Base-by-base conservation (phyloP, 768 basidiomycete genomes). In the Russula brevipes region DNA sequence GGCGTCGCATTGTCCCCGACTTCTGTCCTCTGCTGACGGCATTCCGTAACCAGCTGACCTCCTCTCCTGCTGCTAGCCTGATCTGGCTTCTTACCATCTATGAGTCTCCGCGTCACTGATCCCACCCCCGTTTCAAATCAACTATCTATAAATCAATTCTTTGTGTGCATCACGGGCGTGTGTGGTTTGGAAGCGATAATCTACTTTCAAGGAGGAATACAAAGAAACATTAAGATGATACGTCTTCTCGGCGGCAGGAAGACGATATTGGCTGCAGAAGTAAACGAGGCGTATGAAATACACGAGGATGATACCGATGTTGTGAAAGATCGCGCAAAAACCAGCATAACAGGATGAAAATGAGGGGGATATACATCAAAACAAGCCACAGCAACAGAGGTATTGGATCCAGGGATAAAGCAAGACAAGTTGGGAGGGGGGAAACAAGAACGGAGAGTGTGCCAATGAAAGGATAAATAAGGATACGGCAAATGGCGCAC, bases 401-500 rank as follows among this genome's bases (percentile, higher is more conserved):
- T 16, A 46, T 46, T 63, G 54, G 35, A 65, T 66, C 66, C 66
- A 57, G 54, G 50, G 53, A 52, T 52, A 59, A 54, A 66, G 54
- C 65, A 66, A 66, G 63, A 64, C 24, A 24, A 24, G 24, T 24
- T 24, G 24, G 24, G 35, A 51, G 42, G 41, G 41, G 59, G 45
- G 36, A 51, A 60, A 55, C 57, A 54, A 46, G 44, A 9, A 57
- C n/a, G 24, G 24, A 38, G 36, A 42, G 45, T n/a, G 59, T 65
- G 59, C 50, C 41, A 41, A 57, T 55, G 54, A 57, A 45, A 50
- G 63, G 42, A 58, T 63, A 63, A 46, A 55, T 58, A 64, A 45
- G 59, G 54, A 39, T 57, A 60, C 53, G 47, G 39, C 47, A 54
- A 55, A 66, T 67, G 65, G 69, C 71, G 72, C 71, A 44, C 50